A percentile compares a stretch with the other conserved stretches of the same genome.
These are phyloP conservation scores for Neofusicoccum sp. DNA, from an alignment of 2,329 filamentous ascomycete species.

Conservation along the genomic window DNA sequence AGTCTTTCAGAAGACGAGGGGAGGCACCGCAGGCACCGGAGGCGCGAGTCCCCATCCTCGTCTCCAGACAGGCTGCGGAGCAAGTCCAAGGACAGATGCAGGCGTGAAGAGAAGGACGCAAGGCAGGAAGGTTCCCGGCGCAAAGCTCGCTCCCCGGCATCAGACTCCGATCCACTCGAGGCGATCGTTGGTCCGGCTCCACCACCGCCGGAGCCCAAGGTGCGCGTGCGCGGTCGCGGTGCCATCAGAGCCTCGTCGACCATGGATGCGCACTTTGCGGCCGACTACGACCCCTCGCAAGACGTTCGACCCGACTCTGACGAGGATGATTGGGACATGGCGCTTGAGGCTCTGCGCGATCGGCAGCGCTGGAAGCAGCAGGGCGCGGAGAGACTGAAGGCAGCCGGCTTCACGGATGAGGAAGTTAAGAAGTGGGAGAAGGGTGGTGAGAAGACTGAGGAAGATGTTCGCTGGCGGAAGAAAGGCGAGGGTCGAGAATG, in stretches of 20 bases:
- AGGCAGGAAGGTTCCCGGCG: not conserved
- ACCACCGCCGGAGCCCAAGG: slow-evolving; percentile 46
- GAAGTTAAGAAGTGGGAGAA: slow-evolving; percentile 72
- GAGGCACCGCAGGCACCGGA: not conserved
- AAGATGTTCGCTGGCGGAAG: slow-evolving; percentile 71
- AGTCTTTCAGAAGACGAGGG: not conserved
- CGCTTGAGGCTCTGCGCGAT: slow-evolving; percentile 74
- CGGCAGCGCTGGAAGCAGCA: slow-evolving; percentile 74
- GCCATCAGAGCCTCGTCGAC: slow-evolving; percentile 59
- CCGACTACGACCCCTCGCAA: slow-evolving; percentile 58
- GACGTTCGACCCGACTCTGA: slow-evolving; percentile 54
- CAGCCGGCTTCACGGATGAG: slow-evolving; percentile 74
- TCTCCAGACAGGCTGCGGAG: slow-evolving; percentile 17
- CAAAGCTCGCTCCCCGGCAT: slow-evolving; percentile 21
- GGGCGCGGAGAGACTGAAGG: slow-evolving; percentile 71
- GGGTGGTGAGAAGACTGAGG: slow-evolving; percentile 59
- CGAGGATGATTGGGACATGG: slow-evolving; percentile 72
- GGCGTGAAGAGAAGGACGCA: not conserved
- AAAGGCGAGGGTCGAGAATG: slow-evolving; percentile 66
- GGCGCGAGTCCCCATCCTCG: slow-evolving; percentile 20
- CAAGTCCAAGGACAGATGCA: not conserved
- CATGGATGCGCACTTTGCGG: slow-evolving; percentile 79
- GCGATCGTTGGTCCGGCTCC: slow-evolving; percentile 72
- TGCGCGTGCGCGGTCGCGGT: slow-evolving; percentile 69
- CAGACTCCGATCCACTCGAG: slow-evolving; percentile 68